These are phyloP conservation scores for Plicaturopsis crispa DNA, from an alignment of 768 basidiomycete genomes.

Conservation along the genomic window DNA sequence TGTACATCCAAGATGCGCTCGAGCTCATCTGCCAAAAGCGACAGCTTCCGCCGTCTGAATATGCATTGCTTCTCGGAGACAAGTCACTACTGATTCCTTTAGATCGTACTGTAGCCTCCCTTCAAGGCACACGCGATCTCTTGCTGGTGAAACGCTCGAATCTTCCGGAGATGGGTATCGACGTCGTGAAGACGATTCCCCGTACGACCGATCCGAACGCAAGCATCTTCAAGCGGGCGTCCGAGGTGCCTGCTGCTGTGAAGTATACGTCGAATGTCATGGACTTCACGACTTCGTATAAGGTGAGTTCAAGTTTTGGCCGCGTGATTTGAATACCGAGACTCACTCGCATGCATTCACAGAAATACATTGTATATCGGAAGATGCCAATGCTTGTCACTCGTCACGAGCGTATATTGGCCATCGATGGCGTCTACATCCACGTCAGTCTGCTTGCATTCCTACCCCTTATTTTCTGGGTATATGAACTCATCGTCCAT, in stretches of 20 bases:
- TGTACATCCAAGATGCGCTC: slow-evolving; percentile 96
- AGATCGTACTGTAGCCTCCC: slow-evolving; percentile 92
- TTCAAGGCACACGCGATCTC: slow-evolving; percentile 82
- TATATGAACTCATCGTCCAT: neutral
- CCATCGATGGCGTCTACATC: slow-evolving; percentile 92
- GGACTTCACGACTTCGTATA: slow-evolving; percentile 83
- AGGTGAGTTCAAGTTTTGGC: slow-evolving; percentile 35
- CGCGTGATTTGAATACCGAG: too few species aligned
- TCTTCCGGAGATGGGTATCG: slow-evolving; percentile 64
- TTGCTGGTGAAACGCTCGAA: slow-evolving; percentile 73
- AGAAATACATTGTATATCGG: slow-evolving; percentile 90
- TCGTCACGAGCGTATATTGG: slow-evolving; percentile 83
- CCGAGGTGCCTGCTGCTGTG: slow-evolving; percentile 32
- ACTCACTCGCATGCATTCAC: slow-evolving; percentile 6
- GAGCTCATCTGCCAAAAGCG: slow-evolving; percentile 74
- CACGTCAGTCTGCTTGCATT: slow-evolving; percentile 43
- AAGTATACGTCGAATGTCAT: slow-evolving; percentile 50
- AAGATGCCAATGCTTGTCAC: slow-evolving; percentile 93
- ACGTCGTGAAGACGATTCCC: slow-evolving; percentile 55
- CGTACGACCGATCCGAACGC: slow-evolving; percentile 91
- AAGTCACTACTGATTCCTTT: slow-evolving; percentile 77
- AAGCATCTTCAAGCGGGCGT: slow-evolving; percentile 81
- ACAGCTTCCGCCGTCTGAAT: slow-evolving; percentile 65
- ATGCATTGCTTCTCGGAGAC: slow-evolving; percentile 62
- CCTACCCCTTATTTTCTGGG: too few species aligned